phyloP scores from a whole-genome alignment of 148 eudicot genomes.

The Nepenthes gracilis region DNA sequence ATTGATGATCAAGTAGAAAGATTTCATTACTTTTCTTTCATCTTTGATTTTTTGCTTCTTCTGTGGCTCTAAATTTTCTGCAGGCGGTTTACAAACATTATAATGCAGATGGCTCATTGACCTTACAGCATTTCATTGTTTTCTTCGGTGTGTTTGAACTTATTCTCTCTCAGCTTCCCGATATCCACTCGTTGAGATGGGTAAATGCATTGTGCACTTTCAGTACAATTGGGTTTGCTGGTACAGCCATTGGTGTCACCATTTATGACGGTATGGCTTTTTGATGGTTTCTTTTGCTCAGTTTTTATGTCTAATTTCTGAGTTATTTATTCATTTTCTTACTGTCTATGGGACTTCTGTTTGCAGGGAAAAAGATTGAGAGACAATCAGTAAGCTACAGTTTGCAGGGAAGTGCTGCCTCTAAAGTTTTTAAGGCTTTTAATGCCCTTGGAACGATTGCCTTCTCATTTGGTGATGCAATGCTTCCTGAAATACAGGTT shows the following conservation, averaged over 20 bases:
- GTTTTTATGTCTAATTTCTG: not conserved
- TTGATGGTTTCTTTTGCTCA: not conserved
- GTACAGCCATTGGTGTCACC: conserved; percentile 31
- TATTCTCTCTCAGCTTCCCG: conserved; percentile 30
- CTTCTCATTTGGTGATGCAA: conserved; percentile 44
- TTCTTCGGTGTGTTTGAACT: conserved; percentile 35
- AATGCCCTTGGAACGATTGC: conserved; percentile 37
- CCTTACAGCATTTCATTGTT: conserved; percentile 33
- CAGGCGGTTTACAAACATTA: conserved; percentile 38
- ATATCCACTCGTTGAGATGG: conserved; percentile 34
- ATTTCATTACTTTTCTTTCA: not conserved
- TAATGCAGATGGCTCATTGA: conserved; percentile 21
- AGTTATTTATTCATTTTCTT: not conserved
- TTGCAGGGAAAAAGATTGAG: conserved; percentile 26
- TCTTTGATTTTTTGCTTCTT: not conserved
- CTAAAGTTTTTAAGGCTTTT: conserved; percentile 27
- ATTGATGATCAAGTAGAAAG: not conserved
- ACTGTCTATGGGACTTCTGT: not conserved
- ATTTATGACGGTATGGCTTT: conserved; percentile 22
- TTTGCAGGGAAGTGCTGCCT: conserved; percentile 25
- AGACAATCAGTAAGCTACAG: conserved; percentile 24
- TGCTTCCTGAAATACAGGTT: conserved; percentile 49
- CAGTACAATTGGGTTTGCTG: conserved; percentile 32
- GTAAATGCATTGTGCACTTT: conserved; percentile 32
- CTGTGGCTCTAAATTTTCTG: not conserved